A percentile compares a stretch with the other conserved stretches of the same genome.
These are phyloP conservation scores for Macrolepiota dolichaula DNA, from an alignment of 768 basidiomycete species.

Conservation along the genomic window DNA sequence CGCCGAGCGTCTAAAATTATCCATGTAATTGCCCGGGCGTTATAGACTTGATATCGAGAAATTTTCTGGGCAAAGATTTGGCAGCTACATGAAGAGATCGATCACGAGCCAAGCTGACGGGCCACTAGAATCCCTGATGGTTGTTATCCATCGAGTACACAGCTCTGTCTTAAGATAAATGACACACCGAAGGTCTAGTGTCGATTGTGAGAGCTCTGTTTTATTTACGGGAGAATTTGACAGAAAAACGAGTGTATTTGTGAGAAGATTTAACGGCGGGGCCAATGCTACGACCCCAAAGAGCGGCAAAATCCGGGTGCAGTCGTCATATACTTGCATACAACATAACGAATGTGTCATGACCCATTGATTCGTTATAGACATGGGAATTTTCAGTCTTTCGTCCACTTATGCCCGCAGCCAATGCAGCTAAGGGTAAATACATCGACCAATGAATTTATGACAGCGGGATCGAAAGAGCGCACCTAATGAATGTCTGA, in stretches of 20 bases:
- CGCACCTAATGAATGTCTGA: slow-evolving; percentile 5
- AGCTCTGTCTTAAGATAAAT: background rate
- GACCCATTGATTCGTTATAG: background rate
- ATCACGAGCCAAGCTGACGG: background rate
- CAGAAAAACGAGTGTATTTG: background rate
- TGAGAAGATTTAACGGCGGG: background rate
- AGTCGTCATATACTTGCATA: background rate
- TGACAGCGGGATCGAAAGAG: background rate
- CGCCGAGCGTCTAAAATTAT: background rate
- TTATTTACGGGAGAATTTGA: background rate
- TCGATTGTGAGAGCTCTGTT: background rate
- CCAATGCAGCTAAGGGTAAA: background rate
- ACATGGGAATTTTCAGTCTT: background rate
- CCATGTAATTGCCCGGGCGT: background rate
- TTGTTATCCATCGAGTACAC: background rate
- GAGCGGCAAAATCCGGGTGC: background rate
- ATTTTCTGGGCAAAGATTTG: background rate
- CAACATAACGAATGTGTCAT: background rate
- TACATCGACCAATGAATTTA: background rate
- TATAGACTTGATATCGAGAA: background rate
- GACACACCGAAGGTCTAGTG: background rate
- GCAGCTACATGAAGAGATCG: background rate
- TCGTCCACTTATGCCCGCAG: slow-evolving; percentile 9
- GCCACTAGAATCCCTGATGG: background rate
- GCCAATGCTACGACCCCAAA: background rate